phyloP scores from a whole-genome alignment of 1,139 yeast genomes.

The Lodderomyces pseudojiufengensis region DNA sequence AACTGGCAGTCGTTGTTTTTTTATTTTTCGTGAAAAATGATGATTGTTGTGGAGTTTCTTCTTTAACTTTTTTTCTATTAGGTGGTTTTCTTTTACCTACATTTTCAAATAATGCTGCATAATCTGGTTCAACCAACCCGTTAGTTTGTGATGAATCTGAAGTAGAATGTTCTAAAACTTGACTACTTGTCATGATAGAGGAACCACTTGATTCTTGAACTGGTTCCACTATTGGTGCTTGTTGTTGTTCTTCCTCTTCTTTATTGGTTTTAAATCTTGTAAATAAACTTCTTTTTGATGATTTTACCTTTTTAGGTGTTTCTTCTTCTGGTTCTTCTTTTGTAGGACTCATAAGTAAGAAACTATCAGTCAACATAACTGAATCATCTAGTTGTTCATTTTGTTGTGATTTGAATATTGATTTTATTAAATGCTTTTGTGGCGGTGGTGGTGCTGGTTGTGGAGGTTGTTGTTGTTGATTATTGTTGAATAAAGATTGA shows the following conservation, averaged over 20 bases:
- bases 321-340: constrained; percentile 23
- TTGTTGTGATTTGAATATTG: constrained; percentile 31
- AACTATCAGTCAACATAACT: constrained; percentile 6
- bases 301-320: constrained; percentile 26
- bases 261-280: constrained; percentile 32
- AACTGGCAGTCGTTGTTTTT: background rate
- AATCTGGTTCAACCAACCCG: constrained; percentile 33
- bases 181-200: constrained; percentile 19
- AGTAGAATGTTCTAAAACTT: constrained; percentile 11
- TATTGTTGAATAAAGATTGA: constrained; percentile 7
- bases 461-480: background rate
- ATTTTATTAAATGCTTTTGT: constrained; percentile 37
- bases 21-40: constrained; percentile 12
- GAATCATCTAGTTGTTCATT: constrained; percentile 11
- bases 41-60: constrained; percentile 6
- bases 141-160: constrained; percentile 14
- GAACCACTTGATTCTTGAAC: constrained; percentile 23
- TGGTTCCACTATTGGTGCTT: constrained; percentile 5
- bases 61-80: constrained; percentile 17
- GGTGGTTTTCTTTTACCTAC: constrained; percentile 42
- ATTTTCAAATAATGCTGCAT: constrained; percentile 44
- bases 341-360: constrained; percentile 16
- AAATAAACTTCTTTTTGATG: constrained; percentile 37
- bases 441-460: constrained; percentile 14
- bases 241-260: constrained; percentile 8